Percentiles rank a stretch among this genome's conserved stretches.
These are phyloP conservation scores for Macrocybe gigantea DNA, from an alignment of 768 basidiomycete species.

Conservation along the genomic window DNA sequence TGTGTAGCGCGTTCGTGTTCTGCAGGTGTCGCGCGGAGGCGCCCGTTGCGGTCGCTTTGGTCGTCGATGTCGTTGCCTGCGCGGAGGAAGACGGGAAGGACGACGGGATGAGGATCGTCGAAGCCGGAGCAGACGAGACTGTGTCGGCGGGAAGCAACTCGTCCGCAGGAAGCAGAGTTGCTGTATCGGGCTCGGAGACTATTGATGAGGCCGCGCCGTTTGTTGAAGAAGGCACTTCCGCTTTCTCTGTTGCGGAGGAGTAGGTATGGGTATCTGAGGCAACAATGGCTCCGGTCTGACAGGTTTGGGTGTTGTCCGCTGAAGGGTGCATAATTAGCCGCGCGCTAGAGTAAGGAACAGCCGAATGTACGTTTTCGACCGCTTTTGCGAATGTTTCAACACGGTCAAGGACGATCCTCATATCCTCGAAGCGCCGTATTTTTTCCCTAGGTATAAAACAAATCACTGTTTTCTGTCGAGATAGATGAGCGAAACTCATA, in stretches of 20 bases:
- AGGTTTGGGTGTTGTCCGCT: constrained; percentile 37
- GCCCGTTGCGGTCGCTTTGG: constrained; percentile 16
- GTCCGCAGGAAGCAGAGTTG: constrained; percentile 19
- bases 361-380: constrained; percentile 42
- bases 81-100: constrained; percentile 22
- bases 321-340: background rate
- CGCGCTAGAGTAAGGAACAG: background rate
- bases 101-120: constrained; percentile 25
- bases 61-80: constrained; percentile 24
- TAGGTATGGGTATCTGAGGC: constrained; percentile 45
- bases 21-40: constrained; percentile 36
- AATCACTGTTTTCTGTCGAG: background rate
- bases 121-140: constrained; percentile 12
- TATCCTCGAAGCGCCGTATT: constrained; percentile 37
- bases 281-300: constrained; percentile 43
- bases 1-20: constrained; percentile 60
- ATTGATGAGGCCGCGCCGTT: background rate
- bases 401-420: constrained; percentile 45
- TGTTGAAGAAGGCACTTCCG: constrained; percentile 1
- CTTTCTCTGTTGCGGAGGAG: constrained; percentile 8
- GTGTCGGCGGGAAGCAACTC: constrained; percentile 34
- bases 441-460: constrained; percentile 27
- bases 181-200: background rate
- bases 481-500: constrained; percentile 20
- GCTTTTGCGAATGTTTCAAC: constrained; percentile 48